A percentile compares a stretch with the other conserved stretches of the same genome.
Conservation (phyloP, 2,329 filamentous ascomycete genomes). For the Ceratocystis diversiconidia region DNA sequence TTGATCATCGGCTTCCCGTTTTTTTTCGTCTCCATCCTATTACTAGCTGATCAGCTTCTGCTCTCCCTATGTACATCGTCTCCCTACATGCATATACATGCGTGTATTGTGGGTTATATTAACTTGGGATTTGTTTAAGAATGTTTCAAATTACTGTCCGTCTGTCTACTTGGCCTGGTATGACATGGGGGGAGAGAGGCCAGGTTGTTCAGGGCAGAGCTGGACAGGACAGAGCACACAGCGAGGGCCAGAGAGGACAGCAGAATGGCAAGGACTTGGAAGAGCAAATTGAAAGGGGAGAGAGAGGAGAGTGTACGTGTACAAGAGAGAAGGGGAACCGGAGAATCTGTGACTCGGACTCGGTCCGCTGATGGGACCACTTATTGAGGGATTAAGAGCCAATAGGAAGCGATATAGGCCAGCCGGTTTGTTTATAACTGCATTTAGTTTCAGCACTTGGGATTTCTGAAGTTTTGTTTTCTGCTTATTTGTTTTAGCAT, state of each 20-base stretch:
- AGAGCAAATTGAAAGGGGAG: too few species aligned
- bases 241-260: too few species aligned
- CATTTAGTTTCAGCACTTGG: not conserved
- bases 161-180: not conserved
- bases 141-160: not conserved
- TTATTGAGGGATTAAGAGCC: not conserved
- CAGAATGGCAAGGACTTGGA: too few species aligned
- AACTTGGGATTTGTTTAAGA: not conserved
- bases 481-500: not conserved
- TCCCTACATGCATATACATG: too few species aligned
- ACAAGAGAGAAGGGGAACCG: not conserved
- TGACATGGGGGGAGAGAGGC: not conserved
- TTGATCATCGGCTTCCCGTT: too few species aligned
- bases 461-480: not conserved
- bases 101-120: not conserved
- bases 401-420: not conserved
- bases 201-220: too few species aligned
- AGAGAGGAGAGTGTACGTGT: too few species aligned
- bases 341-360: not conserved
- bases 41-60: too few species aligned
- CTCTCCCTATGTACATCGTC: too few species aligned
- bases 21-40: too few species aligned
- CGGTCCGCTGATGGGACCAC: not conserved
- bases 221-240: too few species aligned
- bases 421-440: not conserved